These are phyloP conservation scores for Xylaria cubensis DNA, from an alignment of 495 filamentous ascomycete genomes.

Conservation along the genomic window DNA sequence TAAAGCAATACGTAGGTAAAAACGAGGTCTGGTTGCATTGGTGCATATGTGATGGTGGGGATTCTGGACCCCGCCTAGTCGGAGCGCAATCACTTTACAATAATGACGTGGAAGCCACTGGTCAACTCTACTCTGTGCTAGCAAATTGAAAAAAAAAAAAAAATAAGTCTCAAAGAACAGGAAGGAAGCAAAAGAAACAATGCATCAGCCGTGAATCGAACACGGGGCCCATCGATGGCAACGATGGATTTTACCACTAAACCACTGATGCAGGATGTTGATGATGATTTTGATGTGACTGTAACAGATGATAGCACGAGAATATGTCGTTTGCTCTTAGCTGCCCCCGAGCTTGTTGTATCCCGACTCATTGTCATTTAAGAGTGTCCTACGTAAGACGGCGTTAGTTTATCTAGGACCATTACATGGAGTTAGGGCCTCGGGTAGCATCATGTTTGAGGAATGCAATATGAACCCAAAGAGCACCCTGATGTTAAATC, in stretches of 20 bases:
- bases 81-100: too few species aligned
- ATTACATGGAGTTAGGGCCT: too few species aligned
- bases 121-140: neutral
- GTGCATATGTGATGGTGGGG: neutral
- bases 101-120: too few species aligned
- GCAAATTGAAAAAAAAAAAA: neutral
- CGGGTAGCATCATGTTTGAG: too few species aligned
- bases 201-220: conserved; percentile 59
- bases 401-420: too few species aligned
- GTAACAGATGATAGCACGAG: neutral
- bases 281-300: neutral
- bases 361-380: neutral
- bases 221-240: conserved; percentile 60
- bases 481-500: too few species aligned
- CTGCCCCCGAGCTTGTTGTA: neutral
- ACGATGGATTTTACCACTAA: conserved; percentile 63
- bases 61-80: neutral
- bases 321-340: neutral
- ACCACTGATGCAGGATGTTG: conserved; percentile 45
- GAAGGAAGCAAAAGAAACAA: neutral
- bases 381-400: neutral
- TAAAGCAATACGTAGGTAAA: neutral
- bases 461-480: too few species aligned
- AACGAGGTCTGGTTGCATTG: neutral
- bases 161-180: neutral